Base-by-base conservation (phyloP, 192 early-diverging fungal species). In the Dissophora ornata region DNA sequence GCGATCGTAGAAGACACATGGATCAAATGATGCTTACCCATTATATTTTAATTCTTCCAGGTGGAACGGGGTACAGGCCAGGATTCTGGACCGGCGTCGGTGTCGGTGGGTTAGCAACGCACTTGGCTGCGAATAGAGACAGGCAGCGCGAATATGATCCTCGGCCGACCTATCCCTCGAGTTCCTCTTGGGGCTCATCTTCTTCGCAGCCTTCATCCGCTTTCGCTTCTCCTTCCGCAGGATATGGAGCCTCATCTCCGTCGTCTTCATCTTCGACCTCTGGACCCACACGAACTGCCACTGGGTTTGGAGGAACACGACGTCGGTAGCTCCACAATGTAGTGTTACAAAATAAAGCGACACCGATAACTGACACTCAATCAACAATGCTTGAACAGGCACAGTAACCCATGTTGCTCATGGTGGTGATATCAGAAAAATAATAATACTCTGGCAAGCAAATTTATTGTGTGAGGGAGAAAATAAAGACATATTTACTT, bases 51-150 rank as follows among this genome's bases (percentile, higher is more conserved):
- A n/a, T n/a, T n/a, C n/a, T 36, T n/a, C 10, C 22, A 57, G 24
- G 18, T 24, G 36, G 47, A 52, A 42, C 49, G 46, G 70, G 77
- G 4, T 80, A 57, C 22, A 42, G 58, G 54, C 79, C 79, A 19
- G 79, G 79, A 4, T 80, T 80, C 57, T 80, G 70, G 70, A 58
- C 79, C 2, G 79, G 79, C 12, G 32, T 80, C 9, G 79, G 79
- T 1, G 54, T 80, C 1, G 79, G 75, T 18, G 67, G 69, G 16
- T 19, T 68, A 2, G 70, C 55, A 18, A 52, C 66, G 0, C 63
- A 80, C 30, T 26, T 80, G 28, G 55, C 71, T 4, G 26, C 70
- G 7, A 65, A 69, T 13, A 57, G 55, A 44, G n/a, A 55, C 38
- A 57, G 62, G 13, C 41, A 38, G 12, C 25, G 32, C 3, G 33